These are phyloP conservation scores for Ammopiptanthus mongolicus DNA, from an alignment of 306 rosid genomes.

Conservation along the genomic window DNA sequence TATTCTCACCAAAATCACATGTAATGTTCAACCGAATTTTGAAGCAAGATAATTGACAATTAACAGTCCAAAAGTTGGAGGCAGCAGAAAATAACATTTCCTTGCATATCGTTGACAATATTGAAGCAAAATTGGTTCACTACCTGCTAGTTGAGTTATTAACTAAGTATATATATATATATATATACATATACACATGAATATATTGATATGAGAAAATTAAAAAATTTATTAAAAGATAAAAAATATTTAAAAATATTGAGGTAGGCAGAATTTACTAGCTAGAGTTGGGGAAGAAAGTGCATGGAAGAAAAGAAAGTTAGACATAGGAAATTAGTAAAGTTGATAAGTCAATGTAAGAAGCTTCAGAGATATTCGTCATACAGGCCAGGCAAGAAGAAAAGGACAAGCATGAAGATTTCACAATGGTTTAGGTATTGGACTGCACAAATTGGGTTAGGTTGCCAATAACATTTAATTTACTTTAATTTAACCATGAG, in stretches of 20 bases:
- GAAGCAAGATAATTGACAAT: neutral
- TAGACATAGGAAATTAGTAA: neutral
- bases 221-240: no score
- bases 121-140: neutral
- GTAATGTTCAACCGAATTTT: neutral
- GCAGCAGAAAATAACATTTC: no score
- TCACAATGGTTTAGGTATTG: neutral
- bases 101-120: no score
- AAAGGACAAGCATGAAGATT: neutral
- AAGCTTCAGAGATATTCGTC: neutral
- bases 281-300: no score
- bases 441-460: constrained; percentile 9
- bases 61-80: no score
- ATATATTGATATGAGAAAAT: no score
- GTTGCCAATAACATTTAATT: constrained; percentile 15
- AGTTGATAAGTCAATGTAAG: neutral
- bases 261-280: no score
- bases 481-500: neutral
- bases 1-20: neutral
- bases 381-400: neutral
- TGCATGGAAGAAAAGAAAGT: no score
- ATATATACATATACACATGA: no score
- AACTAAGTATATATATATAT: no score
- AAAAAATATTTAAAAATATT: no score
- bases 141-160: neutral